Base-by-base conservation (phyloP, 441 rosid species). In the Lepidium campestre region DNA sequence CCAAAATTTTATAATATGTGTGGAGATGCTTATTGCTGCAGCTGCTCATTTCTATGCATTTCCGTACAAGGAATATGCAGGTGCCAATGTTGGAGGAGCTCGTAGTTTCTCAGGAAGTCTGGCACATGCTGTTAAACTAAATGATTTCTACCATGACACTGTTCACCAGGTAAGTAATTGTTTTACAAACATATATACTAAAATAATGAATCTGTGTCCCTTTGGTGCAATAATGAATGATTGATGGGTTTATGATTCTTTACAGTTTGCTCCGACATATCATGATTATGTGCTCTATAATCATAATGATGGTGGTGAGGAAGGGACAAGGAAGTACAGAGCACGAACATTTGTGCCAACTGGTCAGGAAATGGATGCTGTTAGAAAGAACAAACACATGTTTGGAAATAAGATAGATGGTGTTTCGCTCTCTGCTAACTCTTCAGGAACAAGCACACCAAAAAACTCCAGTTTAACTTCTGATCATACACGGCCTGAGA, bases 301-400 rank as follows among this genome's bases (percentile, higher is more conserved):
- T 68, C 89, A 87, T 47, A 84, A 55, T 11, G 97, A 91, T 55
- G 88, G 90, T 68, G 73, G 74, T 27, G 97, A 91, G 23, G 99
- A 87, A 70, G 96, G 96, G 55, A 75, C 88, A 67, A 82, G 83
- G 73, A 93, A 89, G 80, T 94, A 91, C 70, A 76, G 93, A 18
- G 88, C 97, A 2, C 83, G 97, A 19, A 94, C 97, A n/a, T 93
- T 93, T 82, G 99, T 93, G 77, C 99, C 97, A 27, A 93, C 96
- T 46, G 99, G 99, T n/a, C 93, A 83, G 50, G 99, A 93, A 79
- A 93, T 93, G 97, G 99, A 91, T 79, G 87, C 87, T 20, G 87
- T 84, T 53, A 86, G 99, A 81, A 91, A 79, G 80, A 91, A 89
- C 86, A 89, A 87, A 66, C 75, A 67, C 20, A 60, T 83, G 68